Evolutionary conservation across 768 basidiomycete species (phyloP).

Genomic region (Boletus reticulatus): DNA sequence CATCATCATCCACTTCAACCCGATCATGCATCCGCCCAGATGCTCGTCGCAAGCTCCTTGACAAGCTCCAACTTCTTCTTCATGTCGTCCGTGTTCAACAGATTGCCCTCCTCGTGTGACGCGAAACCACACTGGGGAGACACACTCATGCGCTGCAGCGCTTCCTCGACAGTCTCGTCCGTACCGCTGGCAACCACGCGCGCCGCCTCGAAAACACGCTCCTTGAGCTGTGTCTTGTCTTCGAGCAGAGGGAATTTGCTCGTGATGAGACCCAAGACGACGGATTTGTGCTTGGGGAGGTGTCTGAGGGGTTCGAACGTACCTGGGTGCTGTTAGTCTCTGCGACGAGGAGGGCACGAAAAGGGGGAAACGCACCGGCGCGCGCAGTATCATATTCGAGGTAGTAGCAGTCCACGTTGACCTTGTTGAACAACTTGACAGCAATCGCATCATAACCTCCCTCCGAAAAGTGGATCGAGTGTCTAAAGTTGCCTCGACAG

Average conservation of each 20-base stretch:
- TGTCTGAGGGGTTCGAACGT: conserved; percentile 32
- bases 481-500: conserved; percentile 38
- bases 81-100: conserved; percentile 36
- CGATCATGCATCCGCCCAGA: conserved; percentile 32
- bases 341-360: no score
- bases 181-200: conserved; percentile 39
- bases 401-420: conserved; percentile 45
- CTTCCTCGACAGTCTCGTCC: conserved; percentile 37
- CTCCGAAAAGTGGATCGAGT: conserved; percentile 41
- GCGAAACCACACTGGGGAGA: conserved; percentile 56
- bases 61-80: conserved; percentile 29
- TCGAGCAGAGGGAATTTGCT: conserved; percentile 45
- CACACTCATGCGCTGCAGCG: conserved; percentile 38
- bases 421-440: conserved; percentile 42
- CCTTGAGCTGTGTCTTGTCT: conserved; percentile 37
- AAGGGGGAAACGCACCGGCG: conserved; percentile 32
- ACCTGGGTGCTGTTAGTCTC: conserved; percentile 5
- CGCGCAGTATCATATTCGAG: conserved; percentile 49
- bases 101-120: conserved; percentile 45
- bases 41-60: conserved; percentile 34
- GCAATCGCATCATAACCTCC: conserved; percentile 47
- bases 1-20: no score
- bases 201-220: conserved; percentile 43
- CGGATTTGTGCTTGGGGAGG: conserved; percentile 36
- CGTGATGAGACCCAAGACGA: conserved; percentile 44